Evolutionary conservation across 768 basidiomycete genomes (phyloP).

Genomic region (Lactifluus volemus): DNA sequence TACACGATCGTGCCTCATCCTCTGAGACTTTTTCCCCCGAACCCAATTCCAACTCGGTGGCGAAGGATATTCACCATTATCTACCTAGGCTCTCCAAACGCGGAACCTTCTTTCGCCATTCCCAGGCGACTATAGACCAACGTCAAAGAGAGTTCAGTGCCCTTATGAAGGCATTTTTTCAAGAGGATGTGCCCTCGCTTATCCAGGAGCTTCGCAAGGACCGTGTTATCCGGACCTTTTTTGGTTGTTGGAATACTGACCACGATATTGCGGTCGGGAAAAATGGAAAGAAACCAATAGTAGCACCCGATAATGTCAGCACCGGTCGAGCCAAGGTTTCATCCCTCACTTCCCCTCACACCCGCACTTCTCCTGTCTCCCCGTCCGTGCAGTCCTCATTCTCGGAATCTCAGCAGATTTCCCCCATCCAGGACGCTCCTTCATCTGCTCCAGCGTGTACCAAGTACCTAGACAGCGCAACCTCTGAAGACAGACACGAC

Average conservation of each 20-base stretch:
- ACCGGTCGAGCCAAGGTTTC: constrained; percentile 44
- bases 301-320: constrained; percentile 19
- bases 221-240: constrained; percentile 61
- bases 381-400: not conserved
- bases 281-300: constrained; percentile 18
- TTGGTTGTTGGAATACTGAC: constrained; percentile 70
- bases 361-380: not conserved
- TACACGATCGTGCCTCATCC: constrained; percentile 68
- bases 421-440: not conserved
- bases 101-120: constrained; percentile 63
- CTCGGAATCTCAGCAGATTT: not conserved
- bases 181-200: constrained; percentile 53
- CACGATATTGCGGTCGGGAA: constrained; percentile 47
- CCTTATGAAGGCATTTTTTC: constrained; percentile 52
- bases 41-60: constrained; percentile 67
- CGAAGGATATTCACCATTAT: constrained; percentile 56
- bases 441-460: constrained; percentile 5
- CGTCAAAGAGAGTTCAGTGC: constrained; percentile 51
- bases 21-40: constrained; percentile 82
- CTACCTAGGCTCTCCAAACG: constrained; percentile 65
- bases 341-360: constrained; percentile 38
- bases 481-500: not conserved
- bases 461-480: not conserved
- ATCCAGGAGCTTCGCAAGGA: constrained; percentile 55
- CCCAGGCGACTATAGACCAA: constrained; percentile 54